phyloP scores from a whole-genome alignment of 2,329 filamentous ascomycete species.

The Thelonectria discophora region DNA sequence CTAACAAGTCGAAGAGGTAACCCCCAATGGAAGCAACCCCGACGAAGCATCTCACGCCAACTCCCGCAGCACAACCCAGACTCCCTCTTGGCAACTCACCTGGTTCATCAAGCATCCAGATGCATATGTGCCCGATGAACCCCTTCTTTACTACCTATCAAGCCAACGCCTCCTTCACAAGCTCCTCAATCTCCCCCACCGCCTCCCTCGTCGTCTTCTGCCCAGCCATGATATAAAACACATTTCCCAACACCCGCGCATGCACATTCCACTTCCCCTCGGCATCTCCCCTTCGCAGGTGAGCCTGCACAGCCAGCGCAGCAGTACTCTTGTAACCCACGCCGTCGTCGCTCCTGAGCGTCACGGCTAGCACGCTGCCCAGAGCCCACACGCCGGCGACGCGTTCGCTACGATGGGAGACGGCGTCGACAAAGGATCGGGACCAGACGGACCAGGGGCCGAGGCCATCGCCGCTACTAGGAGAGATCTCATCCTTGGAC shows the following conservation, averaged over 20 bases:
- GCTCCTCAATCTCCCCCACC: slow-evolving; percentile 34
- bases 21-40: no score
- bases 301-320: slow-evolving; percentile 53
- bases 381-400: slow-evolving; percentile 77
- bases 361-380: slow-evolving; percentile 77
- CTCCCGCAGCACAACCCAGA: no score
- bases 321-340: slow-evolving; percentile 59
- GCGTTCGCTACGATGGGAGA: slow-evolving; percentile 62
- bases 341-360: slow-evolving; percentile 53
- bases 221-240: slow-evolving; percentile 66
- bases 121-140: no score
- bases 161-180: slow-evolving; percentile 29
- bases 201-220: slow-evolving; percentile 52
- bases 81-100: no score
- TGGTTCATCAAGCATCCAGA: no score
- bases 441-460: slow-evolving; percentile 77
- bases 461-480: slow-evolving; percentile 22
- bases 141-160: no score
- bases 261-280: slow-evolving; percentile 60
- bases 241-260: slow-evolving; percentile 64
- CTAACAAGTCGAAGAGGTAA: no score
- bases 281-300: slow-evolving; percentile 41
- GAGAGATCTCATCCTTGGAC: background rate
- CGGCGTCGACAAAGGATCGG: slow-evolving; percentile 61
- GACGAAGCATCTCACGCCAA: no score